Percentiles rank a stretch among this genome's conserved stretches.
These are phyloP conservation scores for Saccharomyces hybrid DNA, from an alignment of 1,139 yeast genomes.

Conservation along the genomic window DNA sequence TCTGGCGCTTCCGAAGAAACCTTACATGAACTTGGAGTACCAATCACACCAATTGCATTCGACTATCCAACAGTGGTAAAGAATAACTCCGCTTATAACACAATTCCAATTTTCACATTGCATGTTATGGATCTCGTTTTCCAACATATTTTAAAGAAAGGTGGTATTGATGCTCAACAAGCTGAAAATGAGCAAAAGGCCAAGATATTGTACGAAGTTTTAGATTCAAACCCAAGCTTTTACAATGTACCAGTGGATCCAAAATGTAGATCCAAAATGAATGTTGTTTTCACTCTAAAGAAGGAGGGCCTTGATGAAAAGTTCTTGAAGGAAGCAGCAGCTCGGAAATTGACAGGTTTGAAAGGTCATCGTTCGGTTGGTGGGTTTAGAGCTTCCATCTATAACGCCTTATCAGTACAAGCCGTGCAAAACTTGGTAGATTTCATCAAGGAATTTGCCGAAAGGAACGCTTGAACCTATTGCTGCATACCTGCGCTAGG, in stretches of 20 bases:
- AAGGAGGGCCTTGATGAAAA: conserved; percentile 56
- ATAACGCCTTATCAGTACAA: conserved; percentile 70
- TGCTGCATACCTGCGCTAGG: background rate
- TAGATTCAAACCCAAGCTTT: conserved; percentile 58
- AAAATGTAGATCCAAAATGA: conserved; percentile 74
- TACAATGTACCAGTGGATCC: conserved; percentile 61
- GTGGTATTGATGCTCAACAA: conserved; percentile 55
- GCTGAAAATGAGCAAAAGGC: conserved; percentile 56
- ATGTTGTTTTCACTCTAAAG: conserved; percentile 74
- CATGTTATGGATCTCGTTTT: conserved; percentile 78
- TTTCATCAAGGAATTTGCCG: conserved; percentile 59
- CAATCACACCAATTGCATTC: conserved; percentile 80
- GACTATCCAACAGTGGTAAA: conserved; percentile 80
- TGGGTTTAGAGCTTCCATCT: conserved; percentile 88
- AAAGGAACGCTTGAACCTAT: conserved; percentile 20
- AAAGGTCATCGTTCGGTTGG: conserved; percentile 97
- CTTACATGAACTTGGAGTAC: conserved; percentile 51
- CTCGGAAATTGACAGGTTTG: conserved; percentile 56
- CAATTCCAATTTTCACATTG: conserved; percentile 86
- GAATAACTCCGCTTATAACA: conserved; percentile 89
- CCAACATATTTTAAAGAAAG: conserved; percentile 50
- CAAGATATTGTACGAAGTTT: conserved; percentile 47
- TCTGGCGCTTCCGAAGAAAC: conserved; percentile 54
- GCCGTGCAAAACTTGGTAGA: conserved; percentile 56
- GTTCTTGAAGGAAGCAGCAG: conserved; percentile 59